Base-by-base conservation (phyloP, 495 filamentous ascomycete genomes). In the Cryomyces minteri region DNA sequence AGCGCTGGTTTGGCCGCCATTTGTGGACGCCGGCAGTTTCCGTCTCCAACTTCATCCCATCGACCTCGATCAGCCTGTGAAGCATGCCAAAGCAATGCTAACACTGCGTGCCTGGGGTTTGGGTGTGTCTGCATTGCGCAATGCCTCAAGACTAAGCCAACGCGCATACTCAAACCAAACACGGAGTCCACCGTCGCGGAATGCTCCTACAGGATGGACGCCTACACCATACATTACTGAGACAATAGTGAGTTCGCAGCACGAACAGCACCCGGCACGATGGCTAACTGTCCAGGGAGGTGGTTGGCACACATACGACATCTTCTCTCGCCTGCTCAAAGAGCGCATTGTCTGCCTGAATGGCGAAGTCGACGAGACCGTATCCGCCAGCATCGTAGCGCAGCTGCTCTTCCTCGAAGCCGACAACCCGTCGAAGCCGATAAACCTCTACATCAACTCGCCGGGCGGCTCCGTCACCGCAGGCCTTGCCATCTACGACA, bases 371-470 rank as follows among this genome's bases (percentile, higher is more conserved):
- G 80, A 95, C 67, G 85, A 94, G 53, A 76, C 70, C 14, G 71
- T 87, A 42, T 93, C 86, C 37, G 86, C 92, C 31, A 81, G 82
- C 42, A 84, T 94, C 52, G 88, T 95, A 25, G 85, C 90, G 2
- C 90, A 98, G 58, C 77, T 98, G 48, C 81, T 98, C 50, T 96
- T 87, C 72, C 86, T 96, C 58, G 90, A 98, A 73, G 90, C 90
- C 50, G 90, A 95, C 55, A 84, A 84, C 63, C 90, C 88, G 5
- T 67, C 86, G 48, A 94, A 94, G 60, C 78, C 86, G 31, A 95
- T 98, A 46, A 86, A 83, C 47, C 82, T 98, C 52, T 98, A 98
- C 64, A 96, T 98, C 63, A 92, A 98, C 63, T 88, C 84, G 0
- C 92, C 92, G 4, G 90, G 90, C 31, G 90, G 90, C 32, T 85